Evolutionary conservation across 2,329 filamentous ascomycete genomes (phyloP).

Genomic region (Penicillium sp.): DNA sequence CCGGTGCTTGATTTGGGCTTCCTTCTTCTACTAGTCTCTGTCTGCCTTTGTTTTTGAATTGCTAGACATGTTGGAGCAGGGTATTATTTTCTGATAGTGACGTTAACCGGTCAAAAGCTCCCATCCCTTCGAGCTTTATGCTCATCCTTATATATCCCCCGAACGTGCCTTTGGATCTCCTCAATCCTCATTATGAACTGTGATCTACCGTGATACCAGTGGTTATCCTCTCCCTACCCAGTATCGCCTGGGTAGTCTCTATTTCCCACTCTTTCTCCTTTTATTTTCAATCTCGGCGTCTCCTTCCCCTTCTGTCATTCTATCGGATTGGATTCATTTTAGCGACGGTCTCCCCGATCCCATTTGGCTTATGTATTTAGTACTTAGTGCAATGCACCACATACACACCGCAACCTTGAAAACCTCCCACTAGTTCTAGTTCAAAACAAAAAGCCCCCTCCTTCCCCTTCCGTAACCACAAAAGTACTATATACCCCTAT

Average conservation of each 20-base stretch:
- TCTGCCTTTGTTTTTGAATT: not conserved
- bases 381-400: constrained; percentile 7
- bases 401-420: not conserved
- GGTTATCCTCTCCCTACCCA: not conserved
- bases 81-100: constrained; percentile 7
- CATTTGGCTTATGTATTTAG: constrained; percentile 20
- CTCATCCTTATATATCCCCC: constrained; percentile 5
- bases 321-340: constrained; percentile 14
- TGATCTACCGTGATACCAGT: not conserved
- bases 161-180: not conserved
- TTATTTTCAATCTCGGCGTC: not conserved
- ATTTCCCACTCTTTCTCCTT: not conserved
- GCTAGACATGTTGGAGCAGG: not conserved
- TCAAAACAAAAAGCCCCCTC: not conserved
- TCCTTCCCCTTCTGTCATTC: not conserved
- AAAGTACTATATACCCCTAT: not conserved
- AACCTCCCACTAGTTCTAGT: not conserved
- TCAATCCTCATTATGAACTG: not conserved
- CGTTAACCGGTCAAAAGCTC: not conserved
- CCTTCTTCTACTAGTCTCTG: not conserved
- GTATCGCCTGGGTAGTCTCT: not conserved
- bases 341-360: constrained; percentile 14
- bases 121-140: not conserved
- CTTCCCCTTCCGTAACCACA: not conserved
- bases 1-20: not conserved